These are phyloP conservation scores for Babesia bovis DNA, from an alignment of 169 alveolate species.

Conservation along the genomic window DNA sequence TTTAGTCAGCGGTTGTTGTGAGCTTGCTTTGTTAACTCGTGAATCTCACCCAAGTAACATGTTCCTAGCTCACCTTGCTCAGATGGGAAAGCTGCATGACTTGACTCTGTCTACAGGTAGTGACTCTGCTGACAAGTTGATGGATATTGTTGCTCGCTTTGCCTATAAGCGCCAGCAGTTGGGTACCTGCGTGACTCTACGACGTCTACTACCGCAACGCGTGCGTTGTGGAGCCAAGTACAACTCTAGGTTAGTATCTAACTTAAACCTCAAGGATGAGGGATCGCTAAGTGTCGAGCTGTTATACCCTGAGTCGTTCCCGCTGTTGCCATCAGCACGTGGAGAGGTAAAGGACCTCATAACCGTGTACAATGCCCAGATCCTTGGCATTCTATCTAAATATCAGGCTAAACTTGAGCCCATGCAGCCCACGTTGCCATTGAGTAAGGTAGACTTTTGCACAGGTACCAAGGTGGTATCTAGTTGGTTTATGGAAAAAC, in stretches of 20 bases:
- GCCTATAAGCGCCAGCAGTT: slow-evolving; percentile 39
- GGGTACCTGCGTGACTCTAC: slow-evolving; percentile 34
- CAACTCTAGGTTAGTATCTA: slow-evolving; percentile 1
- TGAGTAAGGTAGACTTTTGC: slow-evolving; percentile 23
- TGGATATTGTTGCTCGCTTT: slow-evolving; percentile 23
- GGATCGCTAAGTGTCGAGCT: slow-evolving; percentile 12
- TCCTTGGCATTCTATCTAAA: slow-evolving; percentile 23
- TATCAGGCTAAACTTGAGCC: slow-evolving; percentile 42
- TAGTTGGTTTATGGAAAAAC: slow-evolving; percentile 10
- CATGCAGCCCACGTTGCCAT: slow-evolving; percentile 30
- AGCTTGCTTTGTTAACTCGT: slow-evolving; percentile 65
- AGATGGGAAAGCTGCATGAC: slow-evolving; percentile 32
- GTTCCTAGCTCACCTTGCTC: slow-evolving; percentile 56
- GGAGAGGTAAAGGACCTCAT: slow-evolving; percentile 11
- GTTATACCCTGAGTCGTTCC: slow-evolving; percentile 56
- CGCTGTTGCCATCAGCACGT: slow-evolving; percentile 34
- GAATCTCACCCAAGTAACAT: slow-evolving; percentile 70
- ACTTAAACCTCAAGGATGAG: not conserved
- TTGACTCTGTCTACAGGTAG: not conserved
- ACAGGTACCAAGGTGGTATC: not conserved
- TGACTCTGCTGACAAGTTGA: slow-evolving; percentile 11
- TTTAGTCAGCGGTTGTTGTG: slow-evolving; percentile 67
- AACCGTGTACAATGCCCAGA: slow-evolving; percentile 29
- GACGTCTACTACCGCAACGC: slow-evolving; percentile 39
- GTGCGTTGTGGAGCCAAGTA: slow-evolving; percentile 38